Percentiles rank a stretch among this genome's conserved stretches.
phyloP scores from a whole-genome alignment of 1,284 basidiomycete species.

The Takashimella koratensis region DNA sequence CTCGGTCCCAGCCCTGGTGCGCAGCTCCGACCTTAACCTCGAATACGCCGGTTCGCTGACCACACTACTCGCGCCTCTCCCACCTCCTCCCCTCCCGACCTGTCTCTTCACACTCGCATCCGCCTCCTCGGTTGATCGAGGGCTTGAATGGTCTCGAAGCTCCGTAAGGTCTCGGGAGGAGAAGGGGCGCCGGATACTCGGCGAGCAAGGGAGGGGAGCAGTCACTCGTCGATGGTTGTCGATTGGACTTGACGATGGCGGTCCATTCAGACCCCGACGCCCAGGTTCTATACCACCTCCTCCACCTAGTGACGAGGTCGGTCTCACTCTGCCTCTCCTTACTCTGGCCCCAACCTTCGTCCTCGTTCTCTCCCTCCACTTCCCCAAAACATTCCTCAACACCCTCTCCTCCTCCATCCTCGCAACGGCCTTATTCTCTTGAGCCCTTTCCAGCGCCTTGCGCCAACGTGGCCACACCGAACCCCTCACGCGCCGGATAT shows the following conservation, averaged over 20 bases:
- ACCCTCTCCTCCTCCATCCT: conserved; percentile 9
- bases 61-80: not conserved
- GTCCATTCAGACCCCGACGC: not conserved
- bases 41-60: not conserved
- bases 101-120: not conserved
- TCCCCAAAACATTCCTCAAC: not conserved
- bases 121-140: not conserved
- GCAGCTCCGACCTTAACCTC: not conserved
- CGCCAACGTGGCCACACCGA: conserved; percentile 12
- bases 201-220: not conserved
- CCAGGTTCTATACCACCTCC: not conserved
- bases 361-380: not conserved
- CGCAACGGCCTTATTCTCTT: conserved; percentile 7
- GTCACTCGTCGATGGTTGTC: not conserved
- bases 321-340: not conserved
- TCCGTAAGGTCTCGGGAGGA: not conserved
- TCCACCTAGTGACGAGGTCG: not conserved
- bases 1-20: too few relatives aligned
- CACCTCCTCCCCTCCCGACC: not conserved
- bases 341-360: not conserved
- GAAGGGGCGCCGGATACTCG: not conserved
- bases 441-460: conserved; percentile 7
- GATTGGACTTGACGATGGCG: too few relatives aligned
- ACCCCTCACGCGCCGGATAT: conserved; percentile 10
- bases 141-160: too few relatives aligned